These are phyloP conservation scores for Lentithecium fluviatile DNA, from an alignment of 495 filamentous ascomycete species.

Conservation along the genomic window DNA sequence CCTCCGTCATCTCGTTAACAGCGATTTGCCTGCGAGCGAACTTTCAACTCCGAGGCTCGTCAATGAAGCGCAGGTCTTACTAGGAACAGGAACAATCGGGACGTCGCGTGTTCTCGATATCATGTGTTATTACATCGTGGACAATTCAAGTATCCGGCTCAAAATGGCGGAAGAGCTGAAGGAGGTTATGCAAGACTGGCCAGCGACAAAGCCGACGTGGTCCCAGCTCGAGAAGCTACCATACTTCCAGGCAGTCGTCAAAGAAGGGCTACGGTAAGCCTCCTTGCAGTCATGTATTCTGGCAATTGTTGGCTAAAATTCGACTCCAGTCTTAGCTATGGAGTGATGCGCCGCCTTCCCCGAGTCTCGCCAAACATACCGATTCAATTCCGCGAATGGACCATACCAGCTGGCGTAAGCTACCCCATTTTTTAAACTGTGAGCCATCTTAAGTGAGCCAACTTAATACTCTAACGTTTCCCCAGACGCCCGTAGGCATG, in stretches of 20 bases:
- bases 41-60: conserved; percentile 29
- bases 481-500: conserved; percentile 27
- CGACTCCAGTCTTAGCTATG: conserved; percentile 40
- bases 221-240: conserved; percentile 39
- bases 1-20: conserved; percentile 4
- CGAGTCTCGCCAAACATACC: conserved; percentile 46
- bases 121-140: conserved; percentile 38
- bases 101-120: conserved; percentile 37
- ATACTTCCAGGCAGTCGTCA: conserved; percentile 41
- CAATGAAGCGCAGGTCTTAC: conserved; percentile 38
- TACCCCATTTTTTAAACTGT: too few species aligned
- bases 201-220: conserved; percentile 33
- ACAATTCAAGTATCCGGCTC: conserved; percentile 14
- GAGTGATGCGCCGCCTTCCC: conserved; percentile 46
- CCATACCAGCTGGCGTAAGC: conserved; percentile 17
- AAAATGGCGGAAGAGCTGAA: conserved; percentile 2
- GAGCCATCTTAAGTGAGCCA: too few species aligned
- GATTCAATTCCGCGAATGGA: conserved; percentile 40
- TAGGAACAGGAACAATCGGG: conserved; percentile 42
- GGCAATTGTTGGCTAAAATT: neutral
- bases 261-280: conserved; percentile 45
- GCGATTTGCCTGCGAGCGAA: conserved; percentile 33
- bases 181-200: conserved; percentile 3
- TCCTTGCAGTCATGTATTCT: neutral
- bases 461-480: too few species aligned